Evolutionary conservation across 2,329 filamentous ascomycete species (phyloP), one percentile per base, ranked within the genome.

Genomic region (Xylariaceae sp.): DNA sequence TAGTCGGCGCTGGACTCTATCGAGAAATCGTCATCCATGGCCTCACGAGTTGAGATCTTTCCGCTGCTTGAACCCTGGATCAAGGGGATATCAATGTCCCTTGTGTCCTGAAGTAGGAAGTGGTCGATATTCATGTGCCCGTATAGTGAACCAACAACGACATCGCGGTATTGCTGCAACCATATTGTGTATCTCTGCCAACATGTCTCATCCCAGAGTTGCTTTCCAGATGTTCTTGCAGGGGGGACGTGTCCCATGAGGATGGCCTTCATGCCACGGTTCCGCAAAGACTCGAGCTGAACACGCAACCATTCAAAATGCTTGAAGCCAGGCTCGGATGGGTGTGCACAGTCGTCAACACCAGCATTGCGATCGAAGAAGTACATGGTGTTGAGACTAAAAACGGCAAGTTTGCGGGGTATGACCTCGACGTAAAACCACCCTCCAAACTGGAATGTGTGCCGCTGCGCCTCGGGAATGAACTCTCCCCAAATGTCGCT

Each of bases 101-200:
- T 80, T 52, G 86, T 90, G 69, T 97, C 93, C 64, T 96, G 91
- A 13, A 99, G 76, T 67, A 97, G 82, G 72, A 99, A 99, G 71
- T 99, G 94, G 65, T 99, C 94, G 60, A 97, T 89, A 67, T 99
- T 99, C 94, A 99, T 97, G 70, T 99, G 94, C 1, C 93, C 94
- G 67, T 89, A 99, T 5, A 96, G 68, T 21, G 85, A 85, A 10
- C 83, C 85, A 16, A 92, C 81, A 16, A 99, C 81, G 30, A 99
- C 87, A 70, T 99, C 94, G 27, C 94, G 88, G 72, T 92, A 99
- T 70, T 95, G 91, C 62, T 85, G 83, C 66, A 93, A 76, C 91
- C 92, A 97, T 3, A 97, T 76, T 0, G 91, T 89, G 72, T 96
- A 99, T 70, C 96, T 97, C 70, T 97, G 93, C 92, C 93, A 99